phyloP scores from a whole-genome alignment of 768 basidiomycete genomes.

The Lactarius pseudohatsudake region DNA sequence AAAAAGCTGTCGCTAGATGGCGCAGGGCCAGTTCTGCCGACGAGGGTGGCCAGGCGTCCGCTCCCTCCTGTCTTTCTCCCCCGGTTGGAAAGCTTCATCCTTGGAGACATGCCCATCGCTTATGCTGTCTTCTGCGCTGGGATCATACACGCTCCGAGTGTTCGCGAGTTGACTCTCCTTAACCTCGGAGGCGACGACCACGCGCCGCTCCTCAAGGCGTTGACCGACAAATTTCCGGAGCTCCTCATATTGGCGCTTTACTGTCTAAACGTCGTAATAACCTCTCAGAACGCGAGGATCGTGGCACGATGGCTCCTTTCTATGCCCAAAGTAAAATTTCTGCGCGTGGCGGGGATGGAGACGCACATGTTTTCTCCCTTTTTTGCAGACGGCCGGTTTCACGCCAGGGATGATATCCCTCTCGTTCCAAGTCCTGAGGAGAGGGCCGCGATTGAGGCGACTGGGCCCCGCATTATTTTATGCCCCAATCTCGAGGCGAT shows the following conservation, averaged over 20 bases:
- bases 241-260: conserved; percentile 57
- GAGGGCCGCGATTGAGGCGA: background rate
- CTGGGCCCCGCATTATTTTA: conserved; percentile 9
- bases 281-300: conserved; percentile 31
- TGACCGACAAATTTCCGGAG: conserved; percentile 52
- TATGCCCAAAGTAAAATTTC: conserved; percentile 49
- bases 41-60: conserved; percentile 30
- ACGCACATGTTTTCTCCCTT: conserved; percentile 12
- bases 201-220: conserved; percentile 43
- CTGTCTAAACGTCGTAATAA: conserved; percentile 40
- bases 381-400: conserved; percentile 22
- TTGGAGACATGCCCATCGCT: conserved; percentile 54
- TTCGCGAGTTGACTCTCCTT: conserved; percentile 60
- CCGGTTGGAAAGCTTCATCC: conserved; percentile 49
- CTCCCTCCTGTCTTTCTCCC: conserved; percentile 47
- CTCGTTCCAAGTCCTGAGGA: conserved; percentile 8
- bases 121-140: conserved; percentile 50
- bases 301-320: conserved; percentile 55
- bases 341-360: conserved; percentile 26
- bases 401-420: conserved; percentile 19
- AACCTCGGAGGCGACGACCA: conserved; percentile 53
- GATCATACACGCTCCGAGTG: conserved; percentile 55
- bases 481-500: conserved; percentile 21
- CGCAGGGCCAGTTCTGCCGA: conserved; percentile 51
- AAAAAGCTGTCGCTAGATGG: conserved; percentile 59